Conservation (phyloP, 1,139 yeast species). For the Pneumocystis murina region DNA sequence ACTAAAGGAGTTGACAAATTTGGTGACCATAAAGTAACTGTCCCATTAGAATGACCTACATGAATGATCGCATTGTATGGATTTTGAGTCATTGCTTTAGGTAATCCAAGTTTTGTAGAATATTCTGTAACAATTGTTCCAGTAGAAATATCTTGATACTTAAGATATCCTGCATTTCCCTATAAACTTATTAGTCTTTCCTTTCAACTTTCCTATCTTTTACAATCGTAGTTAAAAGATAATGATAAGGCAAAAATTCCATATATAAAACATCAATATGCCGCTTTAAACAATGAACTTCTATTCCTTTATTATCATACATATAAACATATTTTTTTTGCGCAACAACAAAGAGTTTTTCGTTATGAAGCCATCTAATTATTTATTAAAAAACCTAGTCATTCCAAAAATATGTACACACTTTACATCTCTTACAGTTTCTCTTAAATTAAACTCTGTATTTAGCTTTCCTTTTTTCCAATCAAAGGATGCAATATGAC, state of each 20-base stretch:
- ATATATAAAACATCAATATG: slow-evolving; percentile 73
- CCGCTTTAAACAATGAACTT: slow-evolving; percentile 78
- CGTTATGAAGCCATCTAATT: slow-evolving; percentile 55
- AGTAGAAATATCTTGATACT: slow-evolving; percentile 90
- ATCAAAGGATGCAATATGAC: slow-evolving; percentile 91
- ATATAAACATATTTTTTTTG: slow-evolving; percentile 89
- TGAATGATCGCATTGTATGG: slow-evolving; percentile 94
- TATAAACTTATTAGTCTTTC: slow-evolving; percentile 29
- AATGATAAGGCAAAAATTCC: slow-evolving; percentile 88
- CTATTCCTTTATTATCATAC: slow-evolving; percentile 81
- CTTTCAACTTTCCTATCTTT: slow-evolving; percentile 27
- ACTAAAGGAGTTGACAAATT: slow-evolving; percentile 74
- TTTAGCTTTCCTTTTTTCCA: slow-evolving; percentile 79
- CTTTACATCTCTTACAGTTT: slow-evolving; percentile 79
- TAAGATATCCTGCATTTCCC: slow-evolving; percentile 51
- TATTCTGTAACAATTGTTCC: slow-evolving; percentile 73
- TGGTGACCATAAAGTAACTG: slow-evolving; percentile 90
- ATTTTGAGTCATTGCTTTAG: slow-evolving; percentile 73
- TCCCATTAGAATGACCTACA: slow-evolving; percentile 86
- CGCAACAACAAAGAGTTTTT: slow-evolving; percentile 90
- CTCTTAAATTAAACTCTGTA: slow-evolving; percentile 72
- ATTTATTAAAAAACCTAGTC: neutral
- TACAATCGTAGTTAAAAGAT: slow-evolving; percentile 52
- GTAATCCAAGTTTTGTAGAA: slow-evolving; percentile 80
- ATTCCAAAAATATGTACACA: neutral